phyloP scores from a whole-genome alignment of 768 basidiomycete species.

The Xerocomellus dryophilus region DNA sequence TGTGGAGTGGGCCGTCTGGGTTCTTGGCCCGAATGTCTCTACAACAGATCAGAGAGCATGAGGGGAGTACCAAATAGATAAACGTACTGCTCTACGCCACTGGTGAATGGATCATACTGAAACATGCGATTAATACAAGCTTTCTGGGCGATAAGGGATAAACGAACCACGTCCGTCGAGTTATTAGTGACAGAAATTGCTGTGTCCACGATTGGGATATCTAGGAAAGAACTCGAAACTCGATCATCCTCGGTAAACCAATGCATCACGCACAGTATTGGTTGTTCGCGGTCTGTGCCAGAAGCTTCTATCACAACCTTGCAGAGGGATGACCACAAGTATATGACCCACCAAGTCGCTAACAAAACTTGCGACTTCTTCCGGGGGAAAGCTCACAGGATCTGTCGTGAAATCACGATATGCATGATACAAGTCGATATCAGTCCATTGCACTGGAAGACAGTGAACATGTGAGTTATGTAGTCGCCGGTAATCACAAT shows the following conservation, averaged over 20 bases:
- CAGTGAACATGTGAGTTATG: neutral
- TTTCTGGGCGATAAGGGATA: neutral
- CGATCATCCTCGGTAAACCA: neutral
- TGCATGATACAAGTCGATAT: constrained; percentile 72
- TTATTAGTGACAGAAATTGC: constrained; percentile 56
- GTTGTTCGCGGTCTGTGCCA: constrained; percentile 16
- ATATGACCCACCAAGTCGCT: constrained; percentile 45
- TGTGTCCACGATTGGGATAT: constrained; percentile 69
- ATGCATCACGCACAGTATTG: constrained; percentile 19
- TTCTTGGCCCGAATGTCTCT: constrained; percentile 71
- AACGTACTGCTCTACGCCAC: constrained; percentile 55
- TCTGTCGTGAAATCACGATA: constrained; percentile 66
- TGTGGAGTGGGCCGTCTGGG: constrained; percentile 64
- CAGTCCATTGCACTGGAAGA: constrained; percentile 65
- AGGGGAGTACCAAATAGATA: neutral
- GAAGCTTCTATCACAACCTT: neutral
- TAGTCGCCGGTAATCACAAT: neutral
- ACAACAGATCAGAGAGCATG: neutral
- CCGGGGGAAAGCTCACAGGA: constrained; percentile 56
- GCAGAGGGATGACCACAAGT: neutral
- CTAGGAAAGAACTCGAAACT: constrained; percentile 26
- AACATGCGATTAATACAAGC: neutral
- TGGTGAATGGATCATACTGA: constrained; percentile 64
- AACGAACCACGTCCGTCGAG: constrained; percentile 56
- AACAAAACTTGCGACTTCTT: constrained; percentile 52